Evolutionary conservation across 768 basidiomycete genomes (phyloP).

Genomic region (Holtermanniella nyarrowii): DNA sequence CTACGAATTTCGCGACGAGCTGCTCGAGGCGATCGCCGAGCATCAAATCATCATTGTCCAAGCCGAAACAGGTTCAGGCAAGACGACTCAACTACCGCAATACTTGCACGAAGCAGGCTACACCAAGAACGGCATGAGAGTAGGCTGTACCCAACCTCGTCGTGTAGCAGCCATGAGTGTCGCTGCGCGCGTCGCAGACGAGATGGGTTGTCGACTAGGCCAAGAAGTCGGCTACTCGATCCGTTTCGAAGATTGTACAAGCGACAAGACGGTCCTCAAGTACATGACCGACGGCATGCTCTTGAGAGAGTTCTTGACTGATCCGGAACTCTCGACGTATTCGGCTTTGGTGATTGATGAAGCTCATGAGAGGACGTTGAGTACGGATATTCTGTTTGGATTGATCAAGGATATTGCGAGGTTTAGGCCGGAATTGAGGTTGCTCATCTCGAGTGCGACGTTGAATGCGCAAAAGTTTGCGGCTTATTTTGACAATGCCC

Average conservation of each 20-base stretch:
- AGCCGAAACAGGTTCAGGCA: slow-evolving; percentile 96
- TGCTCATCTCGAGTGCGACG: slow-evolving; percentile 85
- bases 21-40: slow-evolving; percentile 76
- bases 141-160: slow-evolving; percentile 95
- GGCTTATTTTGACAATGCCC: slow-evolving; percentile 92
- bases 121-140: slow-evolving; percentile 71
- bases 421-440: slow-evolving; percentile 83
- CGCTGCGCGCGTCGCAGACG: slow-evolving; percentile 95
- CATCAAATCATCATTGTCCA: slow-evolving; percentile 96
- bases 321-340: slow-evolving; percentile 91
- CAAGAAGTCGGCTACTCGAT: slow-evolving; percentile 99
- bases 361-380: slow-evolving; percentile 93
- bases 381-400: slow-evolving; percentile 97
- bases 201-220: slow-evolving; percentile 94
- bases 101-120: slow-evolving; percentile 97
- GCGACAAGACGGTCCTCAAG: slow-evolving; percentile 96
- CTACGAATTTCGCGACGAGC: slow-evolving; percentile 73
- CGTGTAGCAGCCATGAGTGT: slow-evolving; percentile 99
- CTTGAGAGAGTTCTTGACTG: slow-evolving; percentile 89
- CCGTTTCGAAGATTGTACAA: slow-evolving; percentile 98
- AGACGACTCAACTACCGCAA: slow-evolving; percentile 96
- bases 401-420: slow-evolving; percentile 95
- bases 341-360: slow-evolving; percentile 95
- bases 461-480: slow-evolving; percentile 97
- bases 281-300: slow-evolving; percentile 99